Evolutionary conservation across 495 filamentous ascomycete species (phyloP).

Genomic region (Hypoxylon perforatum): DNA sequence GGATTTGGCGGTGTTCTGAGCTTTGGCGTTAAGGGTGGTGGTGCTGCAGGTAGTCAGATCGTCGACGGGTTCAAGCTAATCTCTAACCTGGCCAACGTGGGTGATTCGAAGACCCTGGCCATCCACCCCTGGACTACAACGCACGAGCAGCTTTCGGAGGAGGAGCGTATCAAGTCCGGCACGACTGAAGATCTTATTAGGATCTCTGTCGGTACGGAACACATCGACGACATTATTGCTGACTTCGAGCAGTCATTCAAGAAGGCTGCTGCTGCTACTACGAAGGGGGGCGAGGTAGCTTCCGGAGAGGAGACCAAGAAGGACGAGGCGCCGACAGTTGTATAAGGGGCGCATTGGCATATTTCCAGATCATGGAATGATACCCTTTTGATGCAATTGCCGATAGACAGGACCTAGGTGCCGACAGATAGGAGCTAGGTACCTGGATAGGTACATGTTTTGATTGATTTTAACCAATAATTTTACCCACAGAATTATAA

Average conservation of each 20-base stretch:
- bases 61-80: constrained; percentile 96
- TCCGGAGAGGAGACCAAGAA: constrained; percentile 39
- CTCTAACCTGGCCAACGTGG: constrained; percentile 86
- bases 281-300: constrained; percentile 36
- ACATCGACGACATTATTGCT: constrained; percentile 97
- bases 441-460: too few species aligned
- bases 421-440: too few species aligned
- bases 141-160: constrained; percentile 89
- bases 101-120: constrained; percentile 88
- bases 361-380: constrained; percentile 1
- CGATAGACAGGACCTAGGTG: constrained; percentile 4
- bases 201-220: constrained; percentile 96
- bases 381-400: constrained; percentile 9
- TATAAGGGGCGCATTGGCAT: constrained; percentile 30
- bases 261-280: constrained; percentile 53
- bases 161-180: constrained; percentile 83
- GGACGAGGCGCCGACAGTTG: constrained; percentile 52
- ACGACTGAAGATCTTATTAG: constrained; percentile 94
- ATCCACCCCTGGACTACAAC: constrained; percentile 98
- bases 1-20: constrained; percentile 94
- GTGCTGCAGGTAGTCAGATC: constrained; percentile 80
- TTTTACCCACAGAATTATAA: too few species aligned
- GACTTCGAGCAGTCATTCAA: constrained; percentile 95
- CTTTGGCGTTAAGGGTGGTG: constrained; percentile 93
- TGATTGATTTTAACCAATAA: too few species aligned